Percentiles rank a stretch among this genome's conserved stretches.
Evolutionary conservation across 352 stramenopile genomes (phyloP).

Genomic region (Blastocystis sp.): DNA sequence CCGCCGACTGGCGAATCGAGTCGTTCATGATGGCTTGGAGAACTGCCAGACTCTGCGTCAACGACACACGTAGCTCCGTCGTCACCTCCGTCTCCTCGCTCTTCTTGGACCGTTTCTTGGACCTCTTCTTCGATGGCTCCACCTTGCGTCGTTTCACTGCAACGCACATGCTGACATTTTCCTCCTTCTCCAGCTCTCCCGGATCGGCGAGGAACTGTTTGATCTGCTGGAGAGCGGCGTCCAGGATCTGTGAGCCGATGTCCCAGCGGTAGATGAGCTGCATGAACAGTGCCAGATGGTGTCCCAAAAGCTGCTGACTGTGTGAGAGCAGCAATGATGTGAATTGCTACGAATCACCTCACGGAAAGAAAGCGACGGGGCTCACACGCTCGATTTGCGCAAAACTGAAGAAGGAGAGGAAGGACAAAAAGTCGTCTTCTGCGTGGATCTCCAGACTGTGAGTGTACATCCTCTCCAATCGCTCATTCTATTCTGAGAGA

Average conservation of each 20-base stretch:
- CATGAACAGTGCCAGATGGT: constrained; percentile 33
- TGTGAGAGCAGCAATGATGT: background rate
- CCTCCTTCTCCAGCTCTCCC: background rate
- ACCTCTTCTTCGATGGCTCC: background rate
- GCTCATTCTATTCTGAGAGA: background rate
- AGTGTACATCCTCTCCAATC: background rate
- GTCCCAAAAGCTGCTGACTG: background rate
- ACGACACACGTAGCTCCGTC: background rate
- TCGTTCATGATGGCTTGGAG: constrained; percentile 6
- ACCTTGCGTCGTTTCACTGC: background rate
- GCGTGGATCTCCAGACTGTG: background rate
- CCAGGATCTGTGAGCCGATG: background rate
- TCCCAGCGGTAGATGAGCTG: constrained; percentile 38
- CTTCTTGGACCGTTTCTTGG: background rate
- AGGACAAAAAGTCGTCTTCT: constrained; percentile 8
- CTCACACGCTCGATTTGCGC: background rate
- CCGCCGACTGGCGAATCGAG: background rate
- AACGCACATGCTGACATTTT: background rate
- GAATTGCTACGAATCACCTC: background rate
- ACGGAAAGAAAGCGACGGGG: background rate
- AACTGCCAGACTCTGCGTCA: background rate
- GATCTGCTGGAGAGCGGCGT: background rate
- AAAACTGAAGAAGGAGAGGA: constrained; percentile 34
- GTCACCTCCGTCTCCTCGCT: background rate
- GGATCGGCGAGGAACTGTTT: background rate